Evolutionary conservation across 805 yeast genomes (phyloP).

Genomic region (Zygotorulaspora chibaensis): DNA sequence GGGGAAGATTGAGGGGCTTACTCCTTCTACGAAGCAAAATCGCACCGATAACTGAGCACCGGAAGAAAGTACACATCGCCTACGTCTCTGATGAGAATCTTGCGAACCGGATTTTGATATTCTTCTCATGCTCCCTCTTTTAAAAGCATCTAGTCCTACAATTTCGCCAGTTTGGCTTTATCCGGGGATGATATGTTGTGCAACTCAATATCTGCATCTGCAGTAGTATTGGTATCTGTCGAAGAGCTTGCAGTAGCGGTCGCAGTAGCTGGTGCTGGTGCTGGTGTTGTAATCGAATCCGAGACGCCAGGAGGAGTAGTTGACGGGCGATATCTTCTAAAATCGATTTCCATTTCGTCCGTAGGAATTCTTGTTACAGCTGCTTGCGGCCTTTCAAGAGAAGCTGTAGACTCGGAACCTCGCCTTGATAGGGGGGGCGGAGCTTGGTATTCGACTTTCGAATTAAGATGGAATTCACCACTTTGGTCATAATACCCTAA

Average conservation of each 20-base stretch:
- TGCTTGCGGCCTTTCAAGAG: slow-evolving; percentile 21
- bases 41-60: too few species aligned
- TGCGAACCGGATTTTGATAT: too few species aligned
- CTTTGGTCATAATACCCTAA: slow-evolving; percentile 69
- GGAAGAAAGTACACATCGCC: too few species aligned
- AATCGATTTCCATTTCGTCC: slow-evolving; percentile 14
- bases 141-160: neutral
- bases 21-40: too few species aligned
- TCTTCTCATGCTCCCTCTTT: too few species aligned
- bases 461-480: slow-evolving; percentile 47
- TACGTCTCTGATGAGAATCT: too few species aligned
- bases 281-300: neutral
- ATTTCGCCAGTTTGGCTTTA: slow-evolving; percentile 6
- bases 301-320: slow-evolving; percentile 5
- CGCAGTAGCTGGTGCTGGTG: neutral
- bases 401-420: slow-evolving; percentile 45
- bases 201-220: slow-evolving; percentile 2
- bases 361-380: slow-evolving; percentile 16
- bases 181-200: slow-evolving; percentile 13
- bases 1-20: too few species aligned
- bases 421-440: slow-evolving; percentile 45
- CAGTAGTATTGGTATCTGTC: neutral
- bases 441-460: slow-evolving; percentile 29
- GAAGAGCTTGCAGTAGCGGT: neutral
- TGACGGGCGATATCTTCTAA: slow-evolving; percentile 15